These are phyloP conservation scores for Hypomyces perniciosus DNA, from an alignment of 2,329 filamentous ascomycete genomes.

Conservation along the genomic window DNA sequence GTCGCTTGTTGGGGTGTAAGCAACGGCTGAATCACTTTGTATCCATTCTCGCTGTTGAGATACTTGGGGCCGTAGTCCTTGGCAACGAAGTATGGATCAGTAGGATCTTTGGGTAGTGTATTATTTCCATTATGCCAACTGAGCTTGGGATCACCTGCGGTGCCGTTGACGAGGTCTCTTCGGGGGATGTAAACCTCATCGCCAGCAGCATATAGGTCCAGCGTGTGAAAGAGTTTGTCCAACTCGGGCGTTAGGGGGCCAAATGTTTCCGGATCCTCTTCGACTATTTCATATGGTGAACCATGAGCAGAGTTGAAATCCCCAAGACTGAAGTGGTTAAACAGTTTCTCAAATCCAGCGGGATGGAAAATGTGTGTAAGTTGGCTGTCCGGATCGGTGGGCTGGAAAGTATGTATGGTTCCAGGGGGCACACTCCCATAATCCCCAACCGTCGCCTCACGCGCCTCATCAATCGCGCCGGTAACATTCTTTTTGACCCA, in stretches of 20 bases:
- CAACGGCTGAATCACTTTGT: slow-evolving; percentile 19
- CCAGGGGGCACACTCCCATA: slow-evolving; percentile 18
- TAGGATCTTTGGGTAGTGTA: slow-evolving; percentile 6
- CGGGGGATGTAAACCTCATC: slow-evolving; percentile 14
- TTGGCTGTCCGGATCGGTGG: slow-evolving; percentile 17
- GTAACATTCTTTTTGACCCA: slow-evolving; percentile 17
- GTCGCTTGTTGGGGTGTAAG: slow-evolving; percentile 13
- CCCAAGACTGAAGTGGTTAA: slow-evolving; percentile 14
- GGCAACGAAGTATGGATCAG: slow-evolving; percentile 17
- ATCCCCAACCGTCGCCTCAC: slow-evolving; percentile 16
- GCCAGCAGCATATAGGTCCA: slow-evolving; percentile 15
- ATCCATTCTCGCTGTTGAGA: slow-evolving; percentile 16
- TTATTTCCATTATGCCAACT: slow-evolving; percentile 19
- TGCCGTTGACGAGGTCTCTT: slow-evolving; percentile 19
- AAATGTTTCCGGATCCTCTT: slow-evolving; percentile 13
- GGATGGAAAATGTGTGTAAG: slow-evolving; percentile 20
- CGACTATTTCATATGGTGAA: slow-evolving; percentile 14
- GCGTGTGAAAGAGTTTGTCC: slow-evolving; percentile 2
- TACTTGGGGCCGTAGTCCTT: slow-evolving; percentile 20
- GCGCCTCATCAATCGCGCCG: slow-evolving; percentile 15
- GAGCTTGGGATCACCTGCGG: slow-evolving; percentile 10
- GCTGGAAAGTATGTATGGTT: slow-evolving; percentile 20
- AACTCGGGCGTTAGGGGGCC: slow-evolving; percentile 15
- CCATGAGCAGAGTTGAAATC: slow-evolving; percentile 9
- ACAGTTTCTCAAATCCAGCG: slow-evolving; percentile 18